Base-by-base conservation (phyloP, 2,329 filamentous ascomycete genomes). In the Trichoderma aggressivum region DNA sequence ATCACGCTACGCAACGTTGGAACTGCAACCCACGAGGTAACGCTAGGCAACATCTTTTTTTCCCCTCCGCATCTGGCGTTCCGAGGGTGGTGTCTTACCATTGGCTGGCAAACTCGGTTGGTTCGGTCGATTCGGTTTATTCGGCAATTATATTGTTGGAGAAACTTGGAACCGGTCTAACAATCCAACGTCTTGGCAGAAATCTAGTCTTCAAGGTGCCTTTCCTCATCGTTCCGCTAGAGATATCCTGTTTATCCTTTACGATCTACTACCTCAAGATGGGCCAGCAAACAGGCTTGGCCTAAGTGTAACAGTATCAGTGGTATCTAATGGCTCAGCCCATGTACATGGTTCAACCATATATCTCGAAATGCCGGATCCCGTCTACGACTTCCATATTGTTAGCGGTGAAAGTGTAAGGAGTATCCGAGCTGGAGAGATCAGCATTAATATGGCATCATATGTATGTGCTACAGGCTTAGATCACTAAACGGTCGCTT, bases 1-100 rank as follows among this genome's bases (percentile, higher is more conserved):
- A 26, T 47, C 53, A 26, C 53, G 28, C 30, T 43, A 67, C 32
- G 28, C 5, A 12, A 88, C 88, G 73, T 53, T 53, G n/a, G 11
- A 34, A 53, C 16, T 64, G 43, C 10, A 64, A 64, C 61, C 28
- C 43, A 53, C 11, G 28, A 53, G 18, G 53, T 32, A 32, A 34
- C 7, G 58, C 21, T 32, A n/a, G 24, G 53, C 11, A 28, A 14
- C 12, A 24, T 28, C 47, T 24, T n/a, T 47, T 30, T 24, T 66
- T 6, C 50, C 58, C 50, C 32, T 66, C 50, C 32, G 16, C 32
- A 66, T 21, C 1, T 50, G 18, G 1, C 43, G 18, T 24, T 24
- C 18, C 12, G 14, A 24, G 1, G n/a, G 10, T 59, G 56, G 56
- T 53, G 11, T 7, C 21, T 53, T 24, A 12, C 47, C 47, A 53